phyloP scores from a whole-genome alignment of 2,329 filamentous ascomycete genomes.

The Alternaria sp. region DNA sequence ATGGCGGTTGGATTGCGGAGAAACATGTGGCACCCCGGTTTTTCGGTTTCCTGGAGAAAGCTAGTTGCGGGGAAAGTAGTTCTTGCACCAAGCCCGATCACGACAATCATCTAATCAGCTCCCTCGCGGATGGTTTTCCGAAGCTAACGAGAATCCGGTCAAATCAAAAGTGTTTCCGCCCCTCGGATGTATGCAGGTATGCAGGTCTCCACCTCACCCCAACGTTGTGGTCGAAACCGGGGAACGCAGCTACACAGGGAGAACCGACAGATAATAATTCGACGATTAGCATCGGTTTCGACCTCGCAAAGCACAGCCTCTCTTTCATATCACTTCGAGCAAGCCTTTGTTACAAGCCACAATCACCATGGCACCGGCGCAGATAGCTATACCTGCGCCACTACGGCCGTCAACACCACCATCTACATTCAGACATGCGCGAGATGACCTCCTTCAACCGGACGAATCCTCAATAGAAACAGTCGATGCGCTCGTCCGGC shows the following conservation, averaged over 20 bases:
- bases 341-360: background rate
- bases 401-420: constrained; percentile 3
- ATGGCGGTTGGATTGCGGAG: background rate
- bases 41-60: constrained; percentile 8
- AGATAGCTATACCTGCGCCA: constrained; percentile 19
- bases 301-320: background rate
- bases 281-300: background rate
- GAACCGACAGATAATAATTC: background rate
- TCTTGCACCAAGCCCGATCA: background rate
- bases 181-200: constrained; percentile 2
- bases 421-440: background rate
- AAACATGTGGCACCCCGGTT: background rate
- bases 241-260: background rate
- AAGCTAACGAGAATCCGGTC: background rate
- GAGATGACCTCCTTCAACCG: background rate
- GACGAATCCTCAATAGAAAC: constrained; percentile 30
- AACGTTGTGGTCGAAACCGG: background rate
- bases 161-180: background rate
- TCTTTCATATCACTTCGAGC: background rate
- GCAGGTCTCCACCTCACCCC: background rate
- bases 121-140: background rate
- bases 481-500: constrained; percentile 50
- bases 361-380: constrained; percentile 25
- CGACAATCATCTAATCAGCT: background rate
- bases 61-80: constrained; percentile 2